Evolutionary conservation across 2,329 filamentous ascomycete species (phyloP), one percentile per base, ranked within the genome.

Genomic region (Aspergillus alliaceus): DNA sequence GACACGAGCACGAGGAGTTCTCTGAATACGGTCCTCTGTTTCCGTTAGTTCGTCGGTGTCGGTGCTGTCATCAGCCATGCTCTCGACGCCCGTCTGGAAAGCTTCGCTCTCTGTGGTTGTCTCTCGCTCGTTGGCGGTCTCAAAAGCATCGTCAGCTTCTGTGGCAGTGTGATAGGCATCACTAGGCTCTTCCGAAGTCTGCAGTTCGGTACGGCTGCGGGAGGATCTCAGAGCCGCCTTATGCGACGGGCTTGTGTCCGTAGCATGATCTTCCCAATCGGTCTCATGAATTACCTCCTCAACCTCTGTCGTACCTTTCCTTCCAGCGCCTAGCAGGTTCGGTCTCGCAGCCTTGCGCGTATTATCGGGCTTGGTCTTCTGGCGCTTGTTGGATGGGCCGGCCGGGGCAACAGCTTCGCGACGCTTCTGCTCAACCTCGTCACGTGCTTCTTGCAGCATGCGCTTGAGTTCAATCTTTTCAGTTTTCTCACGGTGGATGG

Each of bases 401-500:
- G 75, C 72, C 22, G 67, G 59, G 24, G 71, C 47, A 76, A 77
- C 53, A 31, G 85, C 83, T 56, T 80, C 85, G 52, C 77, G 80
- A 48, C 84, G 81, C 58, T 87, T 84, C 47, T 85, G 76, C 74
- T 91, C 95, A 27, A 99, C 79, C 69, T 99, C 95, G 71, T 99
- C 95, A 34, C 93, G 87, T 24, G 93, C 89, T 68, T 99, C 95
- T 77, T 98, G 93, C 29, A 98, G 85, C 84, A 99, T 91, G 58
- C 93, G 90, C 76, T 91, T 93, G 53, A 98, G 84, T 75, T 99
- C 95, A 27, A 98, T 85, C 80, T 97, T 99, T 75, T 99, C 95
- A 0, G 93, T 97, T 86, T 98, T 99, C 75, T 99, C 95, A 32
- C 95, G 90, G 74, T 99, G 93, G 47, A 98, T 90, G 68, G 93